phyloP scores from a whole-genome alignment of 2,329 filamentous ascomycete genomes.

The Penicillium sp. region DNA sequence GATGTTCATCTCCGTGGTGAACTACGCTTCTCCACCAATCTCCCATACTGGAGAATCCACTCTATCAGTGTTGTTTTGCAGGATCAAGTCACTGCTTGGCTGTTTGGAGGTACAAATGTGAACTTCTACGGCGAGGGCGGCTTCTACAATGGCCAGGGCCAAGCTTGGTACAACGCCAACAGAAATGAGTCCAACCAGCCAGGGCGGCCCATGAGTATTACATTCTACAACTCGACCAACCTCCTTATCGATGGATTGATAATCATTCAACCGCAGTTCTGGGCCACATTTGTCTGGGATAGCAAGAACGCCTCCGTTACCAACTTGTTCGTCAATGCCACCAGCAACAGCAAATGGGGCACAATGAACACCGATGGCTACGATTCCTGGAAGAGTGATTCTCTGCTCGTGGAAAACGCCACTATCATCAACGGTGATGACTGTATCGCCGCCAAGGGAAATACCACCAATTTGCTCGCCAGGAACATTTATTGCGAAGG shows the following conservation, averaged over 20 bases:
- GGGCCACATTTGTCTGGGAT: conserved; percentile 50
- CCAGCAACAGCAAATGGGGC: conserved; percentile 45
- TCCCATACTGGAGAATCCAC: conserved; percentile 54
- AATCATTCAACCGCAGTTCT: conserved; percentile 53
- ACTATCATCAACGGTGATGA: conserved; percentile 40
- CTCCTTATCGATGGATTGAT: conserved; percentile 50
- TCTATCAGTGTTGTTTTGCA: conserved; percentile 56
- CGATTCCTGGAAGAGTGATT: conserved; percentile 53
- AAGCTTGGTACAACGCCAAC: conserved; percentile 52
- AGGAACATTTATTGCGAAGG: conserved; percentile 42
- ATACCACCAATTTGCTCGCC: conserved; percentile 41
- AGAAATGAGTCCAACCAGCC: conserved; percentile 50
- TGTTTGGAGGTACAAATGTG: conserved; percentile 56
- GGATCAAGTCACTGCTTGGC: conserved; percentile 57
- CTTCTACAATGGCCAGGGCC: conserved; percentile 24
- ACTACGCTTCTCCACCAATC: conserved; percentile 45
- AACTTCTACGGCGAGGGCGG: conserved; percentile 52
- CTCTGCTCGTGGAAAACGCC: conserved; percentile 50
- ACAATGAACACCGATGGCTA: conserved; percentile 54
- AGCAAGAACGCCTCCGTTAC: conserved; percentile 54
- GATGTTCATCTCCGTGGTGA: conserved; percentile 29
- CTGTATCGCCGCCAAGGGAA: conserved; percentile 44
- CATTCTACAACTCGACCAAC: conserved; percentile 51
- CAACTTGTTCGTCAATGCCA: conserved; percentile 53
- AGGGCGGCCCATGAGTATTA: conserved; percentile 54